These are phyloP conservation scores for Piper longum DNA, from an alignment of 164 flowering plant species.

Conservation along the genomic window DNA sequence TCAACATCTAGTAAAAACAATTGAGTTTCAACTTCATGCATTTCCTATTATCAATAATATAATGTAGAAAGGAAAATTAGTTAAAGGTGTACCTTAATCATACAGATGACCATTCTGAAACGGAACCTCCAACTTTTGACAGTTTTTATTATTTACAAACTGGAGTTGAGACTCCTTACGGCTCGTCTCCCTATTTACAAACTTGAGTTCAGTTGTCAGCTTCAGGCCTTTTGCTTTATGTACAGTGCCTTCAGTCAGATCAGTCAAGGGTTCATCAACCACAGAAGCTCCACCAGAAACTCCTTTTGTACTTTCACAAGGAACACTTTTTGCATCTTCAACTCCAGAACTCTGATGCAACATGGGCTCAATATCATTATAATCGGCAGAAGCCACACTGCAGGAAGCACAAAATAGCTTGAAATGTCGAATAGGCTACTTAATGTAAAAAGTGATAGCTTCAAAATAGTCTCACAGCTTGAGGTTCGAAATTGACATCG, in stretches of 20 bases:
- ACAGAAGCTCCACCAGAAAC: conserved; percentile 15
- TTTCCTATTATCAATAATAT: neutral
- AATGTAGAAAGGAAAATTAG: neutral
- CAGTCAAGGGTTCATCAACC: conserved; percentile 18
- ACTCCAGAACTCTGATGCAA: conserved; percentile 26
- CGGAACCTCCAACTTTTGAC: neutral
- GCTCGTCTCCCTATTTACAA: conserved; percentile 43
- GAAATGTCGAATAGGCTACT: neutral
- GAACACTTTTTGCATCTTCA: conserved; percentile 29
- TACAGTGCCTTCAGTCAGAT: conserved; percentile 33
- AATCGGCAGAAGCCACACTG: conserved; percentile 22
- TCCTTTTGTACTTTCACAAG: conserved; percentile 21
- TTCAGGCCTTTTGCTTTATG: conserved; percentile 22
- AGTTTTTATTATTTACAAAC: conserved; percentile 18
- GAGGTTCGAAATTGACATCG: too few species aligned
- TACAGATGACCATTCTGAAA: conserved; percentile 1
- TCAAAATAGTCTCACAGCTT: too few species aligned
- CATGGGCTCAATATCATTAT: conserved; percentile 14
- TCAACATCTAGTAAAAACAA: too few species aligned
- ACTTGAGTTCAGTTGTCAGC: conserved; percentile 19
- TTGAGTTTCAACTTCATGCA: neutral
- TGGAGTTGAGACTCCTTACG: conserved; percentile 32
- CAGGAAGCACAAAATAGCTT: conserved; percentile 6
- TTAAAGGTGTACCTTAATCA: conserved; percentile 29
- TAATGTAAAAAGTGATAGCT: neutral